Evolutionary conservation across 345 rosid genomes (phyloP).

Genomic region (Pugionium cornutum): DNA sequence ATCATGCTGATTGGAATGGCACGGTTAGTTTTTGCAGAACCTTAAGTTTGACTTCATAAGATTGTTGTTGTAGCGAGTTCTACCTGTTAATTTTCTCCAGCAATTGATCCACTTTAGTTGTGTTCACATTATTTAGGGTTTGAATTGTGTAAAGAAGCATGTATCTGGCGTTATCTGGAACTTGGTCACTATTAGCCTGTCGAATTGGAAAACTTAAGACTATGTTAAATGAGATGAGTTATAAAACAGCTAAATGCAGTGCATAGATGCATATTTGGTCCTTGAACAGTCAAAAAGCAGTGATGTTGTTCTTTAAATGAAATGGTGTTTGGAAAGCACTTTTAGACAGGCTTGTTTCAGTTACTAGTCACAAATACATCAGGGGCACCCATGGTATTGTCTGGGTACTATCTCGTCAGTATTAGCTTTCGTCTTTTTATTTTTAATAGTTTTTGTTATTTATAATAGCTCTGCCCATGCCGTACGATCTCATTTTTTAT

Average conservation of each 20-base stretch:
- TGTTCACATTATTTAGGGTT: conserved; percentile 13
- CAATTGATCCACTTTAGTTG: background rate
- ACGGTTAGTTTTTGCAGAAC: conserved; percentile 63
- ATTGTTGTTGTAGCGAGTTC: conserved; percentile 18
- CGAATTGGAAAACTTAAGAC: conserved; percentile 12
- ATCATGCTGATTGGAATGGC: conserved; percentile 97
- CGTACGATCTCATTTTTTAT: conserved; percentile 8
- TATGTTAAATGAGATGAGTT: background rate
- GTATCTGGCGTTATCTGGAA: conserved; percentile 13
- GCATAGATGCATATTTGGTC: conserved; percentile 9
- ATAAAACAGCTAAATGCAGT: conserved; percentile 12
- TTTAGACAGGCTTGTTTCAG: conserved; percentile 19
- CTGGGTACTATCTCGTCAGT: background rate
- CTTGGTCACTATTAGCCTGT: background rate
- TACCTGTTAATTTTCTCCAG: background rate
- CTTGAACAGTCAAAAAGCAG: conserved; percentile 18
- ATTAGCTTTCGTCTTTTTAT: conserved; percentile 3
- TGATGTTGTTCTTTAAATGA: conserved; percentile 7
- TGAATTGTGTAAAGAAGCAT: conserved; percentile 7
- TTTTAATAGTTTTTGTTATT: background rate
- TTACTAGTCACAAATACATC: conserved; percentile 10
- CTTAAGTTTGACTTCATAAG: conserved; percentile 20
- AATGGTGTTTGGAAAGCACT: conserved; percentile 4
- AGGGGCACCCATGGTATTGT: background rate
- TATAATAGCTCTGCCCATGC: conserved; percentile 6